phyloP scores from a whole-genome alignment of 257 asterid species.

The Cynanchum wilfordii region DNA sequence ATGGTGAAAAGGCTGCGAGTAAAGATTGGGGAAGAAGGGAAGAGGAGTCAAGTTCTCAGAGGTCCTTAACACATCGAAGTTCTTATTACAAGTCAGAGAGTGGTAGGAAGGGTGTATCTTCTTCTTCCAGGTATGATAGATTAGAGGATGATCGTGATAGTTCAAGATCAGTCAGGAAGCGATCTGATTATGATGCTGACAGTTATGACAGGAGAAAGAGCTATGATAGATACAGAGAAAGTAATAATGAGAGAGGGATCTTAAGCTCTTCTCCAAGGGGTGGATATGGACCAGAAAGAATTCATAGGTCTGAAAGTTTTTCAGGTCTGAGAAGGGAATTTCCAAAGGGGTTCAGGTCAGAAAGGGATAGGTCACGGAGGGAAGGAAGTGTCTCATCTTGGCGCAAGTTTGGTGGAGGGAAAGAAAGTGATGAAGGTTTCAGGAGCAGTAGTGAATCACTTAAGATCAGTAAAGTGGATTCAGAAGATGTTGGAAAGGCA shows the following conservation, averaged over 20 bases:
- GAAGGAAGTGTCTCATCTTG: slow-evolving; percentile 82
- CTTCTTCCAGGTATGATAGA: slow-evolving; percentile 72
- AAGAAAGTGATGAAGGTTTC: slow-evolving; percentile 68
- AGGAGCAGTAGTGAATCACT: slow-evolving; percentile 52
- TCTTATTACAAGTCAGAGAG: slow-evolving; percentile 72
- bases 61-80: slow-evolving; percentile 64
- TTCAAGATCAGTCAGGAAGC: slow-evolving; percentile 57
- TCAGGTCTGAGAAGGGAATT: slow-evolving; percentile 83
- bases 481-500: slow-evolving; percentile 53
- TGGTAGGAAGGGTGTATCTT: slow-evolving; percentile 62
- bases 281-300: slow-evolving; percentile 60
- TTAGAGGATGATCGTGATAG: slow-evolving; percentile 75
- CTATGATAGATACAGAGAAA: slow-evolving; percentile 60
- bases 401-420: slow-evolving; percentile 71
- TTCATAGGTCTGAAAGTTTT: slow-evolving; percentile 80
- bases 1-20: slow-evolving; percentile 58
- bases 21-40: slow-evolving; percentile 91
- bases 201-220: slow-evolving; percentile 67
- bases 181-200: slow-evolving; percentile 64
- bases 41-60: slow-evolving; percentile 50
- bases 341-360: slow-evolving; percentile 93
- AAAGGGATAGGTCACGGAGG: slow-evolving; percentile 85
- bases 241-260: slow-evolving; percentile 53
- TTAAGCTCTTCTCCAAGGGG: slow-evolving; percentile 67
- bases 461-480: slow-evolving; percentile 47